Evolutionary conservation across 2,329 filamentous ascomycete species (phyloP), one percentile per base, ranked within the genome.

Genomic region (Clonostachys sp.): DNA sequence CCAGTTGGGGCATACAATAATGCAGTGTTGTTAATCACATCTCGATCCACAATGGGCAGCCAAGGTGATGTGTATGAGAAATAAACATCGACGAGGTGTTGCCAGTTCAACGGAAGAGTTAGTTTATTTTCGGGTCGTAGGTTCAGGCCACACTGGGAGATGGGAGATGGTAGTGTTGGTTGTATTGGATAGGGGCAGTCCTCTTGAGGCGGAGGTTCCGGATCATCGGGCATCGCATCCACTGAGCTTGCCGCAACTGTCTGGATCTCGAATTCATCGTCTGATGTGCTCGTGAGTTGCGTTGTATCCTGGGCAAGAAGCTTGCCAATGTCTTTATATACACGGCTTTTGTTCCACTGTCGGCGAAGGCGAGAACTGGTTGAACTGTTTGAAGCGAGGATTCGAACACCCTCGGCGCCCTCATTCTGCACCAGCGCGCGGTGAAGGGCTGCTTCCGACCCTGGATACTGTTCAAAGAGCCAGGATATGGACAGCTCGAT

Each of bases 21-120:
- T 1, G 67, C 77, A 49, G 60, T 71, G 48, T 55, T 72, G 44
- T 85, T 67, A 5, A 88, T 68, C 40, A 77, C 74, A 44, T 85
- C 78, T 51, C 83, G 86, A 52, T 89, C 83, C 12, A 86, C 71
- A 24, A 91, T 82, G 0, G 87, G 87, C 24, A 91, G 74, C 87
- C 87, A 91, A 46, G 78, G 82, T 60, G 91, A 85, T 0, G 84
- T 88, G 55, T 88, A 89, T 2, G 85, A 80, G 50, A 89, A 87
- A 60, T 89, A 91, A 5, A 86, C 74, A 53, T 90, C 84, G 38
- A 91, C 67, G 5, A 91, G 72, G 3, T 75, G 71, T 69, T 73
- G 83, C 58, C 75, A 79, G 56, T 80, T 75, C 14, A 62, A 57
- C 14, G 75, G 82, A 0, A 86, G 65, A 48, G 20, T 55, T 52